Percentiles rank a stretch among this genome's conserved stretches.
phyloP scores from a whole-genome alignment of 208 protist species.

The Crithidia fasciculata region DNA sequence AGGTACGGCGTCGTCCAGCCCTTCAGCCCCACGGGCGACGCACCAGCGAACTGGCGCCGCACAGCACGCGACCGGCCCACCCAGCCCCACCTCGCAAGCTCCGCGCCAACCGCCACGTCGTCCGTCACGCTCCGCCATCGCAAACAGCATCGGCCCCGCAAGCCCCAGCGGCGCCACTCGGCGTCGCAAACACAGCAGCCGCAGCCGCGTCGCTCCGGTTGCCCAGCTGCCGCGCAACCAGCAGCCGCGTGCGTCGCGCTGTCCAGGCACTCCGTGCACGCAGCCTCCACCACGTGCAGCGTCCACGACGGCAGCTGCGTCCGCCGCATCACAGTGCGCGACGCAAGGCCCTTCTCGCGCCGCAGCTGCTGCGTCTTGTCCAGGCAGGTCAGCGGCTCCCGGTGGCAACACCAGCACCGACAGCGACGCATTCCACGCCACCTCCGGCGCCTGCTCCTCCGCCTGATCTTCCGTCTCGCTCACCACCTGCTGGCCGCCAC shows the following conservation, averaged over 20 bases:
- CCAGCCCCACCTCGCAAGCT: constrained; percentile 19
- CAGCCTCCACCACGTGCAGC: background rate
- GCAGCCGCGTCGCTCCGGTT: background rate
- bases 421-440: background rate
- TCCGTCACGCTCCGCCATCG: constrained; percentile 31
- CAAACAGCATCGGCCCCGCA: constrained; percentile 22
- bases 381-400: background rate
- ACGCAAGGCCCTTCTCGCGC: background rate
- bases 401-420: background rate
- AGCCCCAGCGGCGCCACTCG: constrained; percentile 12
- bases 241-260: constrained; percentile 7
- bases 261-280: constrained; percentile 7
- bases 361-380: background rate
- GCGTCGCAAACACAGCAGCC: constrained; percentile 11
- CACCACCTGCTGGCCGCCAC: no score
- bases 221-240: constrained; percentile 3
- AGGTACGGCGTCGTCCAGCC: constrained; percentile 19
- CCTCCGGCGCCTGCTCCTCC: background rate
- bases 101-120: constrained; percentile 13
- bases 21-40: constrained; percentile 1
- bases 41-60: constrained; percentile 15
- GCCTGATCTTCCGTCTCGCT: no score
- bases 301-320: background rate
- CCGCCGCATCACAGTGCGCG: background rate
- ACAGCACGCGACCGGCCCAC: constrained; percentile 4